phyloP scores from a whole-genome alignment of 768 basidiomycete genomes.

The Tylopilus balloui region DNA sequence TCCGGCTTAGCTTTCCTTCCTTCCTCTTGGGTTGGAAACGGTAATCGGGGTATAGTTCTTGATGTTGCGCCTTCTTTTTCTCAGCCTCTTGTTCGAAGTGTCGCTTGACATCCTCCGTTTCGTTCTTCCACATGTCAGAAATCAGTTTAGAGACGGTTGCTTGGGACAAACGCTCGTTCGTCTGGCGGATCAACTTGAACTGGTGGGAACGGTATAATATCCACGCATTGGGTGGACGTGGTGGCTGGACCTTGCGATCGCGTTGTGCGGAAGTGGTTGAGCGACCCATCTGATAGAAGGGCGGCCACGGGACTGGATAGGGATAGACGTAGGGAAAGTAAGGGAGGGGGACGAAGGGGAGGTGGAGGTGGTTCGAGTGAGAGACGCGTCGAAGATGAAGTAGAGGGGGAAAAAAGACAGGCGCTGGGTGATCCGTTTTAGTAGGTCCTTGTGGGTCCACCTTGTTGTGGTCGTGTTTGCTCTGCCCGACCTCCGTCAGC shows the following conservation, averaged over 20 bases:
- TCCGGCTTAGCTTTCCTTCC: conserved; percentile 39
- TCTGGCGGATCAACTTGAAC: conserved; percentile 29
- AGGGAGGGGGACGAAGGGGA: conserved; percentile 8
- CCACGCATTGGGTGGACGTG: conserved; percentile 79
- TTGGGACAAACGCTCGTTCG: conserved; percentile 41
- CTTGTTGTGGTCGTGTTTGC: conserved; percentile 32
- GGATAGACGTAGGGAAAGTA: conserved; percentile 7
- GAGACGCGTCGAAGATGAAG: conserved; percentile 26
- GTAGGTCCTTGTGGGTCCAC: conserved; percentile 35
- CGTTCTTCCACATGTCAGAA: conserved; percentile 59
- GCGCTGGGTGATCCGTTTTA: conserved; percentile 25
- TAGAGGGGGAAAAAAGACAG: conserved; percentile 24
- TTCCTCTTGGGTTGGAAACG: conserved; percentile 54
- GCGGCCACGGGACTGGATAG: conserved; percentile 1
- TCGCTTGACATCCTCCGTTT: conserved; percentile 42
- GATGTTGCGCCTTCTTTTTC: conserved; percentile 48
- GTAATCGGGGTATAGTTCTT: conserved; percentile 49
- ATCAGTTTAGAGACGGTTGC: conserved; percentile 63
- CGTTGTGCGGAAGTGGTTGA: background rate
- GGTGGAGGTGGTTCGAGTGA: conserved; percentile 18
- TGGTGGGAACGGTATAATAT: conserved; percentile 72
- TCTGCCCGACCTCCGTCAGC: conserved; percentile 9
- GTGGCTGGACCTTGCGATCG: conserved; percentile 34
- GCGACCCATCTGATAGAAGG: conserved; percentile 21
- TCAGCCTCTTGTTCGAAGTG: conserved; percentile 54